Evolutionary conservation across 345 rosid genomes (phyloP), one percentile per base, ranked within the genome.

Genomic region (Kernera saxatilis): DNA sequence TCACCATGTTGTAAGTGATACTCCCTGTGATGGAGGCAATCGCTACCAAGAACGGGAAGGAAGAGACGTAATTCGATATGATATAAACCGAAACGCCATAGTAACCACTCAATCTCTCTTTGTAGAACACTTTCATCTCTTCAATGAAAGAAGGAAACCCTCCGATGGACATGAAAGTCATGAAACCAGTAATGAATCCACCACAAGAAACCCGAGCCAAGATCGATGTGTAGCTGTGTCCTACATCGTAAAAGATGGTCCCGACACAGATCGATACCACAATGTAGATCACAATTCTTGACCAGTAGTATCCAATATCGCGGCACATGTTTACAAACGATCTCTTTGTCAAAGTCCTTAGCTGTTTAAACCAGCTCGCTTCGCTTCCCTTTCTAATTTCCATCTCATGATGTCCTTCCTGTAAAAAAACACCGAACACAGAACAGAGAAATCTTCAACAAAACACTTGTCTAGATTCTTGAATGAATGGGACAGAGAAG

Each of bases 81-180:
- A 88, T 88, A 21, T 80, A 90, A 63, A 85, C 96, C 26, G 93
- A 78, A 58, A 83, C 91, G 25, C 93, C 96, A 39, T 90, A 90
- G 64, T 90, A 87, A 13, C 96, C 96, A 72, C 84, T 86, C 18
- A 83, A 71, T 69, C 83, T 88, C 68, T 90, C 96, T 66, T 80
- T 74, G 21, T 88, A 80, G 33, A 90, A 90, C 17, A 90, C 80
- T 90, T 86, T 90, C 85, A 90, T 80, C 69, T 90, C 96, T 82
- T 90, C 96, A 35, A 87, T 72, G 83, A 90, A 90, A 14, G 93
- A 90, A 46, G 96, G 93, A 75, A 90, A 90, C 69, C 93, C 96
- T 60, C 96, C 96, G 43, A 90, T 87, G 33, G 96, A 87, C 91
- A 90, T 87, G 56, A 87, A 89, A 5, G 93, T 84, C 96, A 89